These are phyloP conservation scores for Spirogloea muscicola DNA, from an alignment of 139 green algal genomes.

Conservation along the genomic window DNA sequence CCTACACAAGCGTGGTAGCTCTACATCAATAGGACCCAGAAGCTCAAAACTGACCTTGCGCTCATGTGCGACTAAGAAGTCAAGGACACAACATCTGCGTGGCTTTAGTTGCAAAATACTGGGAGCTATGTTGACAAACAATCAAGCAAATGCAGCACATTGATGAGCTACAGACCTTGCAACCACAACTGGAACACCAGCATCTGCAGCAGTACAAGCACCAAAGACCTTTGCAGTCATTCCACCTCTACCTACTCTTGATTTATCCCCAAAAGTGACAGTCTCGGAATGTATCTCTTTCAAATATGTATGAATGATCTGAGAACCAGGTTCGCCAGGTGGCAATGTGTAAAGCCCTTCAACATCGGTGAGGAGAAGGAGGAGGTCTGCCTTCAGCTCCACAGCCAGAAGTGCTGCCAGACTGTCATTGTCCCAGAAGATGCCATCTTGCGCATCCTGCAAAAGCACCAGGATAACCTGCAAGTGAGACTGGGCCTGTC, in stretches of 20 bases:
- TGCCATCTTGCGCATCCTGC: conserved; percentile 10
- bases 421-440: conserved; percentile 66
- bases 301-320: conserved; percentile 56
- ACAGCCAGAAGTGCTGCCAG: conserved; percentile 60
- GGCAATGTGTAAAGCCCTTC: conserved; percentile 59
- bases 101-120: no score
- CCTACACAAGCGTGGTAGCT: no score
- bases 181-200: conserved; percentile 56
- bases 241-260: conserved; percentile 54
- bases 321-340: conserved; percentile 44
- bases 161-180: conserved; percentile 29
- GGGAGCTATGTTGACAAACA: no score
- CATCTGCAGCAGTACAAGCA: conserved; percentile 54
- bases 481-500: no score
- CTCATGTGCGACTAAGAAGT: no score
- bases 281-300: conserved; percentile 48
- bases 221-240: conserved; percentile 62
- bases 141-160: no score
- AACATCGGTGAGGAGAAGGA: conserved; percentile 62
- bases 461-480: no score
- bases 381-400: conserved; percentile 59
- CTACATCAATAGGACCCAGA: no score
- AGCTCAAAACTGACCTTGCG: no score
- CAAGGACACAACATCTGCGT: no score
- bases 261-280: conserved; percentile 54